Conservation (phyloP, 495 filamentous ascomycete species). For the Penicillium nucicola region DNA sequence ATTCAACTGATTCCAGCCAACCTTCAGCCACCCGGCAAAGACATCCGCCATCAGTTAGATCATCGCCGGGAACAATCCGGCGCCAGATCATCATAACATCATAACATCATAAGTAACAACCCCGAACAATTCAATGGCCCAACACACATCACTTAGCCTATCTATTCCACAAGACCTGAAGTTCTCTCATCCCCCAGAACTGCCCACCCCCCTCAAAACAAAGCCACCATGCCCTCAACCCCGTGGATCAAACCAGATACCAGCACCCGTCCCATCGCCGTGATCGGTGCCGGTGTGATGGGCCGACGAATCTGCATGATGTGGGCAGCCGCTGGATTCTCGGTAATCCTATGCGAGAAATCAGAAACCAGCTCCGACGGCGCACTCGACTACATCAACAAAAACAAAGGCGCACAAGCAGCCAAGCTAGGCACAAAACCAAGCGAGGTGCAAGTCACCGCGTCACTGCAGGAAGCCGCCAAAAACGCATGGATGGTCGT, state of each 20-base stretch:
- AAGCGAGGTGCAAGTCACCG: slow-evolving; percentile 21
- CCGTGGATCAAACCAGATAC: slow-evolving; percentile 21
- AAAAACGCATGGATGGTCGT: slow-evolving; percentile 36
- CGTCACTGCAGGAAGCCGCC: slow-evolving; percentile 35
- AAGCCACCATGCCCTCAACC: slow-evolving; percentile 9
- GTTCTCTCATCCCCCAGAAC: background rate
- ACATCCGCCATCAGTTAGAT: slow-evolving; percentile 15
- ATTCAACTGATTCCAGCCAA: background rate
- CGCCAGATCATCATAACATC: slow-evolving; percentile 1
- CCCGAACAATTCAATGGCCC: background rate
- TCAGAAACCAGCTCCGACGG: slow-evolving; percentile 10
- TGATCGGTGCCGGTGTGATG: slow-evolving; percentile 41
- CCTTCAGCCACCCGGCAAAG: slow-evolving; percentile 11
- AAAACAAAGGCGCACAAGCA: slow-evolving; percentile 26
- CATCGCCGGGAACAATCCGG: slow-evolving; percentile 7
- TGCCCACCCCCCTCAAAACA: background rate
- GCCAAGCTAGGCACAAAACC: slow-evolving; percentile 26
- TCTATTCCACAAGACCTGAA: background rate
- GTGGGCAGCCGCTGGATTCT: slow-evolving; percentile 30
- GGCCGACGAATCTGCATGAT: slow-evolving; percentile 35
- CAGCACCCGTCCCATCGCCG: slow-evolving; percentile 30
- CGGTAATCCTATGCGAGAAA: slow-evolving; percentile 35
- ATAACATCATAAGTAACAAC: slow-evolving; percentile 1
- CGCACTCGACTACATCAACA: slow-evolving; percentile 31
- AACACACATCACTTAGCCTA: background rate